These are phyloP conservation scores for Aspergillus kassunensis DNA, from an alignment of 495 filamentous ascomycete genomes.

Conservation along the genomic window DNA sequence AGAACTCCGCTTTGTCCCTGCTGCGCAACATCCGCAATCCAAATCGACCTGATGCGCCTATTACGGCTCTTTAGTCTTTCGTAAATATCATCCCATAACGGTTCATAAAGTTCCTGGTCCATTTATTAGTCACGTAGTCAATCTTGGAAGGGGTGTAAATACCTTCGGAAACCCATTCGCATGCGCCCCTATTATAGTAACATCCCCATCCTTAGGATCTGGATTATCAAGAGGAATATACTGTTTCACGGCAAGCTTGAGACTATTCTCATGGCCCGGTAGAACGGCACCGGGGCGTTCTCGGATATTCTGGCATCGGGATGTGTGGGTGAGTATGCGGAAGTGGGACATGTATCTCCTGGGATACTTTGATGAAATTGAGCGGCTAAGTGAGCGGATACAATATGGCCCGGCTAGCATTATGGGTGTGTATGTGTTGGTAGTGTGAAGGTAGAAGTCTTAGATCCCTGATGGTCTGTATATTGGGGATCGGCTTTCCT, in stretches of 20 bases:
- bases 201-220: conserved; percentile 51
- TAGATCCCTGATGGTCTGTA: too few species aligned
- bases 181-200: conserved; percentile 71
- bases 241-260: conserved; percentile 66
- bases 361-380: not conserved
- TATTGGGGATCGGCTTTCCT: too few species aligned
- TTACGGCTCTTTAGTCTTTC: conserved; percentile 42
- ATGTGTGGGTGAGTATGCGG: conserved; percentile 32
- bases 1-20: conserved; percentile 64
- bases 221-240: conserved; percentile 61
- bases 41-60: conserved; percentile 57
- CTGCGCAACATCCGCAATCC: conserved; percentile 67
- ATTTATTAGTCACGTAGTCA: not conserved
- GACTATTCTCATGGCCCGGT: conserved; percentile 44
- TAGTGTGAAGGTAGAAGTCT: not conserved
- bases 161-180: conserved; percentile 76
- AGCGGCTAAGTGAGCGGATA: not conserved
- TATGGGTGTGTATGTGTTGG: not conserved
- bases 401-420: not conserved
- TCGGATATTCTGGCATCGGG: conserved; percentile 56
- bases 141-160: not conserved
- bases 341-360: conserved; percentile 6
- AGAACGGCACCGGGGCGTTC: conserved; percentile 54
- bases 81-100: conserved; percentile 67
- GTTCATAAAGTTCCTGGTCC: conserved; percentile 66